A percentile compares a stretch with the other conserved stretches of the same genome.
These are phyloP conservation scores for Schizopora paradoxa DNA, from an alignment of 1,284 basidiomycete genomes.

Conservation along the genomic window DNA sequence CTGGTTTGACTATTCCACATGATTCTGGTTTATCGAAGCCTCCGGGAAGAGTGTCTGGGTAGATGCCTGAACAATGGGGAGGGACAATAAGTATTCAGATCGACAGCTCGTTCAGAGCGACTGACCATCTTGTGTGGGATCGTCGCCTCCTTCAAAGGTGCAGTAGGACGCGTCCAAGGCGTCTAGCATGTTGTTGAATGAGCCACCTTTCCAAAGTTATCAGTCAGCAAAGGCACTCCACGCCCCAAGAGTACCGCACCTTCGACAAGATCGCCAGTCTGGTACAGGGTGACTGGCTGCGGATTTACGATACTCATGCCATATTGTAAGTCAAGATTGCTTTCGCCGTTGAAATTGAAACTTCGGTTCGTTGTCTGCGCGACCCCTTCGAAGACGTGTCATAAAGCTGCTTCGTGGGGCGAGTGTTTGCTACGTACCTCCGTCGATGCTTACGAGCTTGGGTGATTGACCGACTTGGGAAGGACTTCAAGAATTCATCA, in stretches of 20 bases:
- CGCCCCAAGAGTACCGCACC: slow-evolving; percentile 24
- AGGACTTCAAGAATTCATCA: background rate
- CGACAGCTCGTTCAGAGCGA: background rate
- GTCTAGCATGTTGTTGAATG: slow-evolving; percentile 42
- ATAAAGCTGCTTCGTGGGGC: too few relatives aligned
- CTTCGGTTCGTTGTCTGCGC: slow-evolving; percentile 17
- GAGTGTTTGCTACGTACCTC: slow-evolving; percentile 14
- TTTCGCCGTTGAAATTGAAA: slow-evolving; percentile 26
- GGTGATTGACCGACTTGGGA: slow-evolving; percentile 11
- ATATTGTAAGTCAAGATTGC: slow-evolving; percentile 27
- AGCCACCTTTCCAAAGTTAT: slow-evolving; percentile 23
- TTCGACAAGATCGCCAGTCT: slow-evolving; percentile 40
- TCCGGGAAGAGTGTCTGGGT: slow-evolving; percentile 20
- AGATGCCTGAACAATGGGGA: slow-evolving; percentile 17
- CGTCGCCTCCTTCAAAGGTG: slow-evolving; percentile 38
- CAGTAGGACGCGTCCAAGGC: slow-evolving; percentile 43
- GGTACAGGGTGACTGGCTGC: slow-evolving; percentile 41
- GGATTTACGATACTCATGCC: slow-evolving; percentile 19
- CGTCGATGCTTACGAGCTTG: slow-evolving; percentile 22
- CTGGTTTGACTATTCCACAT: slow-evolving; percentile 45
- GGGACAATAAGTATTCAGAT: too few relatives aligned
- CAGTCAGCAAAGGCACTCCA: background rate
- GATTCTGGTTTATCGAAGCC: slow-evolving; percentile 33
- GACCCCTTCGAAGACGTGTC: slow-evolving; percentile 2
- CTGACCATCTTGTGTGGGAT: slow-evolving; percentile 33